These are phyloP conservation scores for Cruciata laevipes DNA, from an alignment of 257 asterid species.

Conservation along the genomic window DNA sequence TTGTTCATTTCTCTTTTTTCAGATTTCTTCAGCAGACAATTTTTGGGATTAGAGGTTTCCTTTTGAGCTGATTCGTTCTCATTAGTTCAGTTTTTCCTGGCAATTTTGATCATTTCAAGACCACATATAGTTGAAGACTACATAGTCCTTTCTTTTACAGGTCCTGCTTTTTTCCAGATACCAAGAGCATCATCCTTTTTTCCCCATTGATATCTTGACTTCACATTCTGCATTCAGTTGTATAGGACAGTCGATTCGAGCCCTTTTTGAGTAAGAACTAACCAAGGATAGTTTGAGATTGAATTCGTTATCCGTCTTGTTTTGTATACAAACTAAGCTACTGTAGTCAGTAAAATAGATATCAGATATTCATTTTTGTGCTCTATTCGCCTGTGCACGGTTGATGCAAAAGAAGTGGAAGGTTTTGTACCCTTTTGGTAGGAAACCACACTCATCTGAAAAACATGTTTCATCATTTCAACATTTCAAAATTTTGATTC, in stretches of 20 bases:
- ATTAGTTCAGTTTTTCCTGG: constrained; percentile 2
- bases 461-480: background rate
- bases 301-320: background rate
- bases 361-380: background rate
- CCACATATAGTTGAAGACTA: constrained; percentile 14
- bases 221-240: constrained; percentile 9
- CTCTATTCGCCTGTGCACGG: background rate
- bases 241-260: constrained; percentile 14
- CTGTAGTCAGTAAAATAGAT: background rate
- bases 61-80: constrained; percentile 14
- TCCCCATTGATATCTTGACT: background rate
- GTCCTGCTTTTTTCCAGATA: constrained; percentile 1
- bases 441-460: background rate
- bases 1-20: background rate
- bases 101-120: constrained; percentile 16
- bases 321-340: background rate
- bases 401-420: background rate
- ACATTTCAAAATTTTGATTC: background rate
- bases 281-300: constrained; percentile 2
- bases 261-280: constrained; percentile 8
- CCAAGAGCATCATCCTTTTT: background rate
- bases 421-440: background rate
- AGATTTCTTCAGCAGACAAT: constrained; percentile 14
- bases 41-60: constrained; percentile 18
- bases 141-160: background rate